These are phyloP conservation scores for Pseudogymnoascus sp. DNA, from an alignment of 2,329 filamentous ascomycete genomes.

Conservation along the genomic window DNA sequence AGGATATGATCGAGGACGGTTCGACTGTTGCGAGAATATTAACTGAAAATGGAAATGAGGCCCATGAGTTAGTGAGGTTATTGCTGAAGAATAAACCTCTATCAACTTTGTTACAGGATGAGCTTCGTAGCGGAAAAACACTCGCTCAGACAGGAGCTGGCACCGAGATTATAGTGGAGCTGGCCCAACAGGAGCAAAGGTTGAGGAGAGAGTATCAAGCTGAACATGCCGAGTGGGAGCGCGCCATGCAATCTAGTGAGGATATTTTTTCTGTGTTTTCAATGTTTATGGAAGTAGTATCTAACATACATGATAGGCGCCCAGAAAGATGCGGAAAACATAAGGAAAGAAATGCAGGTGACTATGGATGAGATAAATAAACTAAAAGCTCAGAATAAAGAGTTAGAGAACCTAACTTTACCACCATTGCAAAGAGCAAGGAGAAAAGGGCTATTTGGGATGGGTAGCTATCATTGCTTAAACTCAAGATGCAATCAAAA, in stretches of 20 bases:
- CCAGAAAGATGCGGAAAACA: background rate
- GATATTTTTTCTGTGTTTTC: background rate
- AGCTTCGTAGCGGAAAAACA: conserved; percentile 10
- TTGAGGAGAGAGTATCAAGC: background rate
- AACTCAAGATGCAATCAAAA: background rate
- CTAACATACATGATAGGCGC: background rate
- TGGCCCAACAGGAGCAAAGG: background rate
- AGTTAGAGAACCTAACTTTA: background rate
- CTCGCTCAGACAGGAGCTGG: conserved; percentile 14
- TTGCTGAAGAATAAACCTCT: background rate
- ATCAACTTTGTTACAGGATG: conserved; percentile 1
- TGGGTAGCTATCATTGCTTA: background rate
- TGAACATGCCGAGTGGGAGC: background rate
- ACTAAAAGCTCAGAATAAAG: background rate
- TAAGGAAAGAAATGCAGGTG: background rate
- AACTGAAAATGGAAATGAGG: background rate
- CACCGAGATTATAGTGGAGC: background rate
- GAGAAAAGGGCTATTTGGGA: background rate
- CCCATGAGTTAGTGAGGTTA: background rate
- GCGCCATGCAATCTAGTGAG: background rate
- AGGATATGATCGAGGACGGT: conserved; percentile 12
- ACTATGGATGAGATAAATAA: background rate
- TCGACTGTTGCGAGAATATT: conserved; percentile 2
- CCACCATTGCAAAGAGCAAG: background rate
- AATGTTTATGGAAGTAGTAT: background rate